These are phyloP conservation scores for Podila clonocystis DNA, from an alignment of 192 early-diverging fungal species.

Conservation along the genomic window DNA sequence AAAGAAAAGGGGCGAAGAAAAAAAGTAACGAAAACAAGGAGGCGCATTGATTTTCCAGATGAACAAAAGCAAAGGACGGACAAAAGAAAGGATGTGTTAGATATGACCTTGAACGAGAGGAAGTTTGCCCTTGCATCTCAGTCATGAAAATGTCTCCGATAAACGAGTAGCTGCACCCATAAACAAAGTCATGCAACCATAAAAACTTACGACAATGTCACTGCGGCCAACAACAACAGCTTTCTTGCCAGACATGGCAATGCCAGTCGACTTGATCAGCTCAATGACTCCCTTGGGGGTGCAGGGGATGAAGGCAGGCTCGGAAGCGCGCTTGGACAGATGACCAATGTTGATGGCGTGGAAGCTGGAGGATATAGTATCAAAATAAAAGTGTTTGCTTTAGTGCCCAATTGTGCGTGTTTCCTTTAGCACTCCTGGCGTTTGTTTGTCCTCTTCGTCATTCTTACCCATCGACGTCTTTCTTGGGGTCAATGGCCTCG, in stretches of 20 bases:
- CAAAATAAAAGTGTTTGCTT: not conserved
- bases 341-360: constrained; percentile 95
- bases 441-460: not conserved
- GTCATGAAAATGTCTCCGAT: not conserved
- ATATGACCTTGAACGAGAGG: not conserved
- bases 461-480: constrained; percentile 96
- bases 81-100: too few species aligned
- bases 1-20: not conserved
- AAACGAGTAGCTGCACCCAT: not conserved
- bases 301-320: constrained; percentile 92
- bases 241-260: constrained; percentile 79
- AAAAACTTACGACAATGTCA: constrained; percentile 87
- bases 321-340: constrained; percentile 82
- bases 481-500: constrained; percentile 84
- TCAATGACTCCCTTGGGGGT: constrained; percentile 96
- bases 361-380: constrained; percentile 64
- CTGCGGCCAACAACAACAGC: constrained; percentile 96
- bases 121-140: not conserved
- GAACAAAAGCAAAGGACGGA: not conserved
- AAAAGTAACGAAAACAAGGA: constrained; percentile 4
- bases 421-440: not conserved
- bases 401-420: not conserved
- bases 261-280: constrained; percentile 77
- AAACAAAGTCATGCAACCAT: not conserved
- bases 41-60: not conserved